Evolutionary conservation across 73 alveolate species (phyloP).

Genomic region (Breviolum minutum): DNA sequence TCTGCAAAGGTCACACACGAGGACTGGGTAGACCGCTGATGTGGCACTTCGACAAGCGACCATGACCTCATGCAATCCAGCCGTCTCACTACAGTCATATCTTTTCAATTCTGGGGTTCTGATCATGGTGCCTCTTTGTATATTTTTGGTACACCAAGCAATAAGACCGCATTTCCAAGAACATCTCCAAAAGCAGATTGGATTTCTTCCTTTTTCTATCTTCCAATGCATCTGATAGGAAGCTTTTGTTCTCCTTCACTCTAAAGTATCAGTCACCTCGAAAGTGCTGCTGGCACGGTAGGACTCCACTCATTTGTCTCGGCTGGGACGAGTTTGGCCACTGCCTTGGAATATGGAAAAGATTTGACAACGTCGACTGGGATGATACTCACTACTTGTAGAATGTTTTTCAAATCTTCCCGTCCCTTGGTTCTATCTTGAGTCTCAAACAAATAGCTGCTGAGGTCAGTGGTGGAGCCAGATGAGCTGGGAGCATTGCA

Average conservation of each 20-base stretch:
- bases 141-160: too few species aligned
- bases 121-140: too few species aligned
- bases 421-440: too few species aligned
- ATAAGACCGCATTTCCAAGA: too few species aligned
- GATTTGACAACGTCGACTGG: background rate
- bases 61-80: background rate
- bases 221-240: too few species aligned
- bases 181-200: too few species aligned
- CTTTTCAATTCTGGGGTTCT: too few species aligned
- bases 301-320: slow-evolving; percentile 67
- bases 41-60: too few species aligned
- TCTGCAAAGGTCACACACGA: background rate
- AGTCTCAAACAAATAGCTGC: background rate
- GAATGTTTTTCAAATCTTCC: background rate
- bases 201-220: too few species aligned
- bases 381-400: too few species aligned
- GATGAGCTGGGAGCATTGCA: slow-evolving; percentile 88
- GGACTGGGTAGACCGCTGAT: background rate
- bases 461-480: slow-evolving; percentile 92
- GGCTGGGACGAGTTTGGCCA: slow-evolving; percentile 74
- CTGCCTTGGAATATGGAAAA: background rate
- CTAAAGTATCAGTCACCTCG: too few species aligned
- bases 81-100: background rate
- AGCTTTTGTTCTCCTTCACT: too few species aligned
- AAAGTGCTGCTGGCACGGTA: background rate